Evolutionary conservation across 495 filamentous ascomycete species (phyloP).

Genomic region (Tuber brumale): DNA sequence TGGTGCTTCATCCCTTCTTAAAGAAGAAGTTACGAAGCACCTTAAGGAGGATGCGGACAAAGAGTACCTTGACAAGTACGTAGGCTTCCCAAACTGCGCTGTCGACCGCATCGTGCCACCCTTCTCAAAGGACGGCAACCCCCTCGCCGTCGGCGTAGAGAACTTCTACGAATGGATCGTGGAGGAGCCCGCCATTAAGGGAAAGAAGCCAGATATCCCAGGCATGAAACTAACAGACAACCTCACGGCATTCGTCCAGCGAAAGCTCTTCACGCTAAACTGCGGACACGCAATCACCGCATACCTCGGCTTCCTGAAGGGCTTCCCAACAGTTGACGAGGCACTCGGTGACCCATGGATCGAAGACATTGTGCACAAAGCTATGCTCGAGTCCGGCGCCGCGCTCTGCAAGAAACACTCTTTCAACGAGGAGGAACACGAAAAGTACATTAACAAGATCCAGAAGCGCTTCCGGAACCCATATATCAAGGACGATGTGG

Average conservation of each 20-base stretch:
- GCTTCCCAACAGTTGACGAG: slow-evolving; percentile 81
- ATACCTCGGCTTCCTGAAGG: slow-evolving; percentile 80
- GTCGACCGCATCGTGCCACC: slow-evolving; percentile 95
- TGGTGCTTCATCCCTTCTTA: slow-evolving; percentile 57
- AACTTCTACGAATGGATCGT: slow-evolving; percentile 99
- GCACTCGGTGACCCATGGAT: slow-evolving; percentile 63
- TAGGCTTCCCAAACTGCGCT: slow-evolving; percentile 85
- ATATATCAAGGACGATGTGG: slow-evolving; percentile 84
- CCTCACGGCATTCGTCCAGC: slow-evolving; percentile 91
- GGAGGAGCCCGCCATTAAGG: slow-evolving; percentile 50
- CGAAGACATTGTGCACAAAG: slow-evolving; percentile 63
- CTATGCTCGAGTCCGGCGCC: slow-evolving; percentile 70
- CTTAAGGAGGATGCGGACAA: slow-evolving; percentile 39
- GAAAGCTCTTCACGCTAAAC: slow-evolving; percentile 99
- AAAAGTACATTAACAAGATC: slow-evolving; percentile 86
- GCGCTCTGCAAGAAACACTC: slow-evolving; percentile 83
- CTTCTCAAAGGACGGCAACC: slow-evolving; percentile 50
- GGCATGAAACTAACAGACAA: slow-evolving; percentile 90
- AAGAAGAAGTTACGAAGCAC: slow-evolving; percentile 31
- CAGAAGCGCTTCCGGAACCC: slow-evolving; percentile 87
- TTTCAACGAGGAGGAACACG: slow-evolving; percentile 60
- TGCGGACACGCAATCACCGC: slow-evolving; percentile 95
- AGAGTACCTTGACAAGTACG: slow-evolving; percentile 41
- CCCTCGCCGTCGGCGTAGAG: slow-evolving; percentile 85
- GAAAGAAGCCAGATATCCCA: slow-evolving; percentile 63